Base-by-base conservation (phyloP, 2,329 filamentous ascomycete genomes). In the Grosmannia clavigera region DNA sequence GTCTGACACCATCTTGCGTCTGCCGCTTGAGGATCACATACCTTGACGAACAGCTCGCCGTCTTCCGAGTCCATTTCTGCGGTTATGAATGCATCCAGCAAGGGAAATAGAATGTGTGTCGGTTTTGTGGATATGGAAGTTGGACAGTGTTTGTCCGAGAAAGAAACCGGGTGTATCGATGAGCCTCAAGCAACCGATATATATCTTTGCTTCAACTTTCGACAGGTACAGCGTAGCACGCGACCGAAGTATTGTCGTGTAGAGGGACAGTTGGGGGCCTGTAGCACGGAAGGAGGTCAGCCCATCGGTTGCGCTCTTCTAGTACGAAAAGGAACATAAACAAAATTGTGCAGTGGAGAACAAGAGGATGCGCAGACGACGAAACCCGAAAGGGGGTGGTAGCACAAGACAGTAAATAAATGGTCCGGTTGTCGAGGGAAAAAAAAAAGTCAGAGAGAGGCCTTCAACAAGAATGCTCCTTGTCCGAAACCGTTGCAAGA, bases 31-130 rank as follows among this genome's bases (percentile, higher is more conserved):
- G 12, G 38, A 40, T 40, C 12, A 40, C 57, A 31, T 46, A 89
- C 88, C 84, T 92, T 94, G 75, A 94, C 84, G 76, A 94, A 95
- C 75, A 88, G 76, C 79, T 90, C 85, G 73, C 89, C 89, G 85
- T 94, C 88, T 85, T 92, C 88, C 74, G 87, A 90, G 78, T 90
- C 86, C 87, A 91, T 94, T 68, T 74, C 80, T 75, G 79, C 74
- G 67, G 70, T 69, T 73, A 71, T 65, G 72, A 68, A 79, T 76
- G 74, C 79, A 82, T 82, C 65, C 66, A 73, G 38, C 56, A 60
- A 43, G 31, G 57, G 25, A n/a, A 67, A 64, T 61, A 57, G 63
- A 56, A 25, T 33, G 54, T 55, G 51, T 33, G 12, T 29, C 33
- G 38, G 27, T 19, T 43, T 22, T 22, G 19, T 19, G 27, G 59